These are phyloP conservation scores for Rhipidocladum racemiflorum DNA, from an alignment of 176 grass and related monocot genomes.

Conservation along the genomic window DNA sequence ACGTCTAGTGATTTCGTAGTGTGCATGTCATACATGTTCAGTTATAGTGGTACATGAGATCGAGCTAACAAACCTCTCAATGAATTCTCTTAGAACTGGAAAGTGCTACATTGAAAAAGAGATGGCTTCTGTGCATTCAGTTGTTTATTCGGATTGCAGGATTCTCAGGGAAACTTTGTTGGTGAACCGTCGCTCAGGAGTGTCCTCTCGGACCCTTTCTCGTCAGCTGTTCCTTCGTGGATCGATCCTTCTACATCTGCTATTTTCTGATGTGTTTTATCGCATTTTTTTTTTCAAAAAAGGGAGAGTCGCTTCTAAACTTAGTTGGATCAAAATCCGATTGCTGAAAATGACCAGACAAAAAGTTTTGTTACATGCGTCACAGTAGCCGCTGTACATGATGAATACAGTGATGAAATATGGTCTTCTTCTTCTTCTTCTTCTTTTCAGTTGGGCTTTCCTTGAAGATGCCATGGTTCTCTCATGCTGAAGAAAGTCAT, in stretches of 20 bases:
- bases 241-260: not conserved
- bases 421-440: too few species aligned
- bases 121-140: not conserved
- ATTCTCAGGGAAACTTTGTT: conserved; percentile 45
- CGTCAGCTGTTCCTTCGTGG: conserved; percentile 50
- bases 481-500: too few species aligned
- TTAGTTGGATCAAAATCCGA: not conserved
- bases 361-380: not conserved
- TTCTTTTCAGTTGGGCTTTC: conserved; percentile 60
- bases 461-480: conserved; percentile 90
- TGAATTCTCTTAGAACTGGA: not conserved
- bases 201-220: conserved; percentile 82
- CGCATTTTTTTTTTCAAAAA: not conserved
- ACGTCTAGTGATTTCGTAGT: conserved; percentile 9
- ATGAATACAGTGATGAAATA: conserved; percentile 19
- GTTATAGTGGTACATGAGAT: not conserved
- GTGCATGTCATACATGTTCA: not conserved
- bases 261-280: conserved; percentile 14
- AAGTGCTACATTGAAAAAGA: not conserved
- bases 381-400: not conserved
- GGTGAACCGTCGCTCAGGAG: conserved; percentile 68
- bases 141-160: conserved; percentile 37
- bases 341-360: not conserved
- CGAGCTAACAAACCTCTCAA: not conserved
- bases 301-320: not conserved